Conservation (phyloP, 768 basidiomycete species). For the Suillus cothurnatus region DNA sequence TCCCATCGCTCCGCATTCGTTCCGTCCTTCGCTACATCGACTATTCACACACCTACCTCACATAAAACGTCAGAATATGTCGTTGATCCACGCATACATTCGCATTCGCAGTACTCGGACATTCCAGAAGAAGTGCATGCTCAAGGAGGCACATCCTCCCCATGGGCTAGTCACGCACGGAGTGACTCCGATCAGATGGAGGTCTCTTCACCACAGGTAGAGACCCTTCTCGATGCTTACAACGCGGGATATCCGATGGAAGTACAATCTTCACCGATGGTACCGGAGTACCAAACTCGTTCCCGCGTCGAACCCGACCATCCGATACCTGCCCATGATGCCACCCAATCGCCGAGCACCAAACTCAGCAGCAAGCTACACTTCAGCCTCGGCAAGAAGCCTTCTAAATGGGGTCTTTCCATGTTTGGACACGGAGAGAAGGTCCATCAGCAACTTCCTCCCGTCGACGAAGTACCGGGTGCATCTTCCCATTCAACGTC, state of each 20-base stretch:
- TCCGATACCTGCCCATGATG: slow-evolving; percentile 38
- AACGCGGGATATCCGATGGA: slow-evolving; percentile 50
- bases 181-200: slow-evolving; percentile 54
- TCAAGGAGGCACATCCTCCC: slow-evolving; percentile 17
- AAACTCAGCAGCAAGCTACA: slow-evolving; percentile 60
- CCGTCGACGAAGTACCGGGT: slow-evolving; percentile 71
- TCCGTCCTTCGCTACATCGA: slow-evolving; percentile 37
- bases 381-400: slow-evolving; percentile 71
- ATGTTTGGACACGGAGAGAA: slow-evolving; percentile 80
- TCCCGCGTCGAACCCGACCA: slow-evolving; percentile 42
- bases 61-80: slow-evolving; percentile 38
- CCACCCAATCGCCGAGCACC: slow-evolving; percentile 44
- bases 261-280: slow-evolving; percentile 50
- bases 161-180: slow-evolving; percentile 34
- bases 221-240: slow-evolving; percentile 44
- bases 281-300: slow-evolving; percentile 51
- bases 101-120: slow-evolving; percentile 36
- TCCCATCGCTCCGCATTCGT: slow-evolving; percentile 59
- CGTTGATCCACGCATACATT: slow-evolving; percentile 35
- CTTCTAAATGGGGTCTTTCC: slow-evolving; percentile 60
- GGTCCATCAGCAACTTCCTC: slow-evolving; percentile 62
- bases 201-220: slow-evolving; percentile 48
- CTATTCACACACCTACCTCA: slow-evolving; percentile 32
- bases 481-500: slow-evolving; percentile 48
- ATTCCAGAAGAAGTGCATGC: slow-evolving; percentile 31